A percentile compares a stretch with the other conserved stretches of the same genome.
phyloP scores from a whole-genome alignment of 1,139 yeast genomes.

The Pichia sp. region DNA sequence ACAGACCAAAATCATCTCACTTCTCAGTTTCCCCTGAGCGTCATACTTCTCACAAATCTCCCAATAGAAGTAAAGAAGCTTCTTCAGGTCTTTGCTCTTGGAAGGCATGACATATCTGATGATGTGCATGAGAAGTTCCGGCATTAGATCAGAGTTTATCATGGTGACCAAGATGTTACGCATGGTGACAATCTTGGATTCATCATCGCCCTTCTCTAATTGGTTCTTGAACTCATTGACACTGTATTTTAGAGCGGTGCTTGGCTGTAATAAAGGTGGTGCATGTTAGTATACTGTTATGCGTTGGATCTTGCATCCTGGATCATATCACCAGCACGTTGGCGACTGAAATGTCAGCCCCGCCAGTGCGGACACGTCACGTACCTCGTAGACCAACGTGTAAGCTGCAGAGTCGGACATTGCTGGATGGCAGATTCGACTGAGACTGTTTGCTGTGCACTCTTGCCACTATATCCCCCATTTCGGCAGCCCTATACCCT shows the following conservation, averaged over 20 bases:
- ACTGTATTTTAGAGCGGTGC: constrained; percentile 63
- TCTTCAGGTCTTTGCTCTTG: constrained; percentile 82
- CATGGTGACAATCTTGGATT: constrained; percentile 84
- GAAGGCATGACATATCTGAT: constrained; percentile 98
- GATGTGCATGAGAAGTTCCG: constrained; percentile 94
- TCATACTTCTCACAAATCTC: constrained; percentile 94
- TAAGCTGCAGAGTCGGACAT: constrained; percentile 41
- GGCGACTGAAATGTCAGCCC: no score
- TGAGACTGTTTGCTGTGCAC: no score
- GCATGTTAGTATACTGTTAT: constrained; percentile 1
- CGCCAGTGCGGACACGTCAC: constrained; percentile 11
- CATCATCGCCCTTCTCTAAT: constrained; percentile 88
- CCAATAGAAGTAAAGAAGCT: constrained; percentile 93
- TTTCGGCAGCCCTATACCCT: no score
- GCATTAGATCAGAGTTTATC: constrained; percentile 90
- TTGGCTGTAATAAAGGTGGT: constrained; percentile 32
- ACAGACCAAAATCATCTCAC: constrained; percentile 97
- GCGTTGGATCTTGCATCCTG: no score
- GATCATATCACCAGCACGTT: no score
- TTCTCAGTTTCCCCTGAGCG: constrained; percentile 84
- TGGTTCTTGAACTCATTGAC: constrained; percentile 69
- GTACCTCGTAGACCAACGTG: constrained; percentile 60
- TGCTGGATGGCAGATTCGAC: no score
- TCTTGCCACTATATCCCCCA: no score
- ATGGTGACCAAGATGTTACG: constrained; percentile 76